These are phyloP conservation scores for Leishmania mexicana DNA, from an alignment of 208 protist genomes.

Conservation along the genomic window DNA sequence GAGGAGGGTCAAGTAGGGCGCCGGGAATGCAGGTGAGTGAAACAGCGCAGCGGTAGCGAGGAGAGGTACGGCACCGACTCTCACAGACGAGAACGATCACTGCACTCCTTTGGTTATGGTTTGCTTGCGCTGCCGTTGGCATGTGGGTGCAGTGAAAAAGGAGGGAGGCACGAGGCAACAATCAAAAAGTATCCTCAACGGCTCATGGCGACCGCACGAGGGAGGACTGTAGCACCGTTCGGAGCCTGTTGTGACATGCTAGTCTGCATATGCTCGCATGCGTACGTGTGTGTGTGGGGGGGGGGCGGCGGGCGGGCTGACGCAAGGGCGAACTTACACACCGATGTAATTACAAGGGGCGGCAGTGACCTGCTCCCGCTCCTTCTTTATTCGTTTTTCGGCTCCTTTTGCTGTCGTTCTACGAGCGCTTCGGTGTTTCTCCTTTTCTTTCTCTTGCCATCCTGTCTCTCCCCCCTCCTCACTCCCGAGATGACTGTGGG, in stretches of 20 bases:
- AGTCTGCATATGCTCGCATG: background rate
- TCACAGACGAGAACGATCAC: background rate
- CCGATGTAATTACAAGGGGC: background rate
- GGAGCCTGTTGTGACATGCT: background rate
- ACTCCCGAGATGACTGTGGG: background rate
- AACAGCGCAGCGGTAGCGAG: background rate
- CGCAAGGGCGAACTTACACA: background rate
- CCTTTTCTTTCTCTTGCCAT: background rate
- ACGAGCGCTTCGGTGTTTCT: background rate
- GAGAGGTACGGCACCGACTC: background rate
- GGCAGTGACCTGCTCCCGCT: background rate
- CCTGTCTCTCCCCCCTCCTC: background rate
- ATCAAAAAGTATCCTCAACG: background rate
- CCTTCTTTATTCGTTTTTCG: background rate
- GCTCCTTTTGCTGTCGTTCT: background rate
- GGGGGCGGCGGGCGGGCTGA: background rate
- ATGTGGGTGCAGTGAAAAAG: background rate
- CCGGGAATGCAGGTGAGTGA: background rate
- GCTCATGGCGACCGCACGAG: background rate
- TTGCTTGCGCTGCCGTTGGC: background rate
- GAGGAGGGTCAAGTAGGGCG: background rate
- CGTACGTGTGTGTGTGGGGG: background rate
- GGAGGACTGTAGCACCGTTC: background rate
- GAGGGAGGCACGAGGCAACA: background rate
- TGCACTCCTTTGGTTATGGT: background rate